Evolutionary conservation across 2,329 filamentous ascomycete species (phyloP).

Genomic region (Stachybotrys chlorohalonatus): DNA sequence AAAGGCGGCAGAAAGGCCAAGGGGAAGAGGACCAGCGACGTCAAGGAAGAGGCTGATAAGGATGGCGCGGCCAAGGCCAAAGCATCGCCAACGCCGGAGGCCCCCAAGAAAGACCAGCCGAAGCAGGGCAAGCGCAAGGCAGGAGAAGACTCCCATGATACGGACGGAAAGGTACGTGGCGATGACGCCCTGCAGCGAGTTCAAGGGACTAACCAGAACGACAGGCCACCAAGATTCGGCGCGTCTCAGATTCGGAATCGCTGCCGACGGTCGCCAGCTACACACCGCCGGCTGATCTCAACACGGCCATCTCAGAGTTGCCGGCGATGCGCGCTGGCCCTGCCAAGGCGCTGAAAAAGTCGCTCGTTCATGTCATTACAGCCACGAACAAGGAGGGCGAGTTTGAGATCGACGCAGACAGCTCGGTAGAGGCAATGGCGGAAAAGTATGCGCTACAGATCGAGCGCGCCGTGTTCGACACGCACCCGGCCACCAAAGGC

Average conservation of each 20-base stretch:
- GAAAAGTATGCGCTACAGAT: conserved; percentile 69
- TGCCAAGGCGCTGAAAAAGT: conserved; percentile 62
- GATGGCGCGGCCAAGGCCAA: conserved; percentile 16
- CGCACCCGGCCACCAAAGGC: conserved; percentile 35
- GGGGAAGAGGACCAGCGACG: conserved; percentile 57
- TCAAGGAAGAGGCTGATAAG: conserved; percentile 50
- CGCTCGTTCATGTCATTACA: conserved; percentile 58
- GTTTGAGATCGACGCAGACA: conserved; percentile 53
- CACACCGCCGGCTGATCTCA: conserved; percentile 41
- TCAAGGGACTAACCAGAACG: background rate
- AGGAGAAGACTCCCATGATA: conserved; percentile 46
- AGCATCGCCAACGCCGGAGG: conserved; percentile 30
- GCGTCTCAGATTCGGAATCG: conserved; percentile 41
- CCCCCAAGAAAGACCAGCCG: conserved; percentile 40
- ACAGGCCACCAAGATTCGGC: conserved; percentile 38
- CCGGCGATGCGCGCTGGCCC: conserved; percentile 56
- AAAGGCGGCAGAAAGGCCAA: conserved; percentile 55
- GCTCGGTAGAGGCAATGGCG: conserved; percentile 54
- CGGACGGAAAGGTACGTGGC: conserved; percentile 37
- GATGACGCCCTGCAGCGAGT: background rate
- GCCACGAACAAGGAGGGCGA: conserved; percentile 56
- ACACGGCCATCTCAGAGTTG: conserved; percentile 43
- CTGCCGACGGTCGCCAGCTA: conserved; percentile 29
- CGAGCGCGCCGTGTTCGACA: conserved; percentile 59
- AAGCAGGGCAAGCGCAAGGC: conserved; percentile 48